Base-by-base conservation (phyloP, 2,329 filamentous ascomycete species). In the Colletotrichum musicola region DNA sequence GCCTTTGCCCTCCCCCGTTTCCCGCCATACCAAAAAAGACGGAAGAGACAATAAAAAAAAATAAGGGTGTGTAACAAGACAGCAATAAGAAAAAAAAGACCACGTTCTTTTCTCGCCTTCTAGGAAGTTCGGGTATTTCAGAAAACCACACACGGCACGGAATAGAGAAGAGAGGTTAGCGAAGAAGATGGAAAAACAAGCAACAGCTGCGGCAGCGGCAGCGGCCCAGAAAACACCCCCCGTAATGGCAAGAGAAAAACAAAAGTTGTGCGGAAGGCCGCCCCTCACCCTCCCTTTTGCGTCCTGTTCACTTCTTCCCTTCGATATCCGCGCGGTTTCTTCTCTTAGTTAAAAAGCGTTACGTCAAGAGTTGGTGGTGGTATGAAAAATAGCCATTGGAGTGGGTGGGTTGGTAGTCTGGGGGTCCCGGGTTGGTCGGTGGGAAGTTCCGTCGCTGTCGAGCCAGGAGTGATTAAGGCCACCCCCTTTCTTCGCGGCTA, bases 51-150 rank as follows among this genome's bases (percentile, higher is more conserved):
- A 13, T 27, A 18, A 22, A 56, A 53, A 44, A 59, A 40, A 35
- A 70, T 25, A 51, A 38, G 22, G 22, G 30, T 4, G 6, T 35
- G 30, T 35, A 35, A 35, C 30, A 35, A 35, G 10, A 35, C 7
- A 7, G 10, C 7, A 35, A 10, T 56, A 69, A 54, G 44, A 61
- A 62, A 61, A 59, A 55, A 68, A 62, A 44, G 38, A 63, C 65
- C 55, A 60, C 54, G 49, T 64, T 68, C 62, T 65, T 68, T 64
- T 51, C 56, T 60, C 55, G 59, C 68, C 64, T 68, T 63, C 58
- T 70, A 64, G 50, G 47, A 69, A 49, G 67, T 57, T 70, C 62
- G 67, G 69, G 69, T 71, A 71, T 70, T 71, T 70, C 62, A 70
- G 69, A 71, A 67, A 35, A 61, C 46, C 46, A 53, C 25, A 61